These are phyloP conservation scores for Citrullus colocynthis DNA, from an alignment of 306 rosid genomes.

Conservation along the genomic window DNA sequence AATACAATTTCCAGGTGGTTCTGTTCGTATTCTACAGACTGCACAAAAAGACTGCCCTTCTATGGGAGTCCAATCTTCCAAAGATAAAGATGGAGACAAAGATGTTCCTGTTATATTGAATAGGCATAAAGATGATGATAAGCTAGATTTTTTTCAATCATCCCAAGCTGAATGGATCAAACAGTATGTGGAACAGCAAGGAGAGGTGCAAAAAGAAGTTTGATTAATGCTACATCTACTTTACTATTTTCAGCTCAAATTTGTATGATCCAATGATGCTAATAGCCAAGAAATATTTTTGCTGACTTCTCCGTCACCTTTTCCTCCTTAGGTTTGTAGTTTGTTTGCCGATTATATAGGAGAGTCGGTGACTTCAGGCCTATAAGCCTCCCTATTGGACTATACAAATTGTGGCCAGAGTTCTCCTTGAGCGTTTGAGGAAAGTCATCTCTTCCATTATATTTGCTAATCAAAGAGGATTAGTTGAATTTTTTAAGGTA, in stretches of 20 bases:
- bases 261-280: neutral
- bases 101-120: conserved; percentile 48
- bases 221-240: neutral
- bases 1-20: conserved; percentile 42
- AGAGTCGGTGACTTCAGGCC: too few relatives aligned
- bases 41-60: conserved; percentile 39
- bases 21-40: conserved; percentile 58
- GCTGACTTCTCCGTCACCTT: neutral
- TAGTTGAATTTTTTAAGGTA: too few relatives aligned
- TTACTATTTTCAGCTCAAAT: neutral
- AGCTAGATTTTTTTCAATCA: conserved; percentile 47
- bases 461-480: too few relatives aligned
- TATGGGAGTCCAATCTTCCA: conserved; percentile 18
- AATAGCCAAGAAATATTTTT: neutral
- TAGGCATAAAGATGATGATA: conserved; percentile 36
- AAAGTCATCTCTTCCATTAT: too few relatives aligned
- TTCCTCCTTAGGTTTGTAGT: neutral
- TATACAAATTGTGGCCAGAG: too few relatives aligned
- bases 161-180: conserved; percentile 95
- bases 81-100: conserved; percentile 28
- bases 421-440: too few relatives aligned
- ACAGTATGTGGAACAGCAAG: conserved; percentile 69
- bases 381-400: too few relatives aligned
- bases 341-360: neutral
- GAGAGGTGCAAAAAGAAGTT: conserved; percentile 36